Conservation (phyloP, 345 rosid genomes). For the Citrus hindsii region DNA sequence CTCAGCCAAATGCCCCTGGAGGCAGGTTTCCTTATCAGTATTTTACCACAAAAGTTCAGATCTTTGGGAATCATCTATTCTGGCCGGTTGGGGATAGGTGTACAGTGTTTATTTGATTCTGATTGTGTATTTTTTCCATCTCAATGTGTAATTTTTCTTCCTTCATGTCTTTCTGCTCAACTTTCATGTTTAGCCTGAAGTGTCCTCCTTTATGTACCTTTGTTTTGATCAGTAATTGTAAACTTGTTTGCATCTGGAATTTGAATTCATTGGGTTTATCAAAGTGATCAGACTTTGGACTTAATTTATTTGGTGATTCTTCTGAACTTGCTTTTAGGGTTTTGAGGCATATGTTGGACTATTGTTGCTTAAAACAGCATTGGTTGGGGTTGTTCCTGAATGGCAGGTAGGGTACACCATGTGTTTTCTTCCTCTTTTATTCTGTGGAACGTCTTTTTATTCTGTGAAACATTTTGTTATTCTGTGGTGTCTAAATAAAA, state of each 20-base stretch:
- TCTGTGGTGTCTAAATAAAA: constrained; percentile 2
- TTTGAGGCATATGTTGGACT: constrained; percentile 94
- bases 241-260: background rate
- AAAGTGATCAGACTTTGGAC: background rate
- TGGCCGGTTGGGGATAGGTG: background rate
- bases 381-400: constrained; percentile 65
- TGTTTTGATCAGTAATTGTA: background rate
- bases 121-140: background rate
- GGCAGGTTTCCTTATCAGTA: too few species aligned
- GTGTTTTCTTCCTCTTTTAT: background rate
- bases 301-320: constrained; percentile 8
- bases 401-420: constrained; percentile 70
- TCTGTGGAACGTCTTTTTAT: background rate
- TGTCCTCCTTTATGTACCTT: background rate
- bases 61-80: background rate
- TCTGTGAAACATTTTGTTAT: background rate
- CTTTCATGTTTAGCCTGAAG: background rate
- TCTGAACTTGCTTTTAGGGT: constrained; percentile 45
- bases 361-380: constrained; percentile 73
- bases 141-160: background rate
- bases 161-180: background rate
- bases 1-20: too few species aligned
- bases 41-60: background rate
- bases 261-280: background rate
- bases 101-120: background rate